Percentiles rank a stretch among this genome's conserved stretches.
Evolutionary conservation across 1,284 basidiomycete genomes (phyloP).

Genomic region (Ganoderma lucidum): DNA sequence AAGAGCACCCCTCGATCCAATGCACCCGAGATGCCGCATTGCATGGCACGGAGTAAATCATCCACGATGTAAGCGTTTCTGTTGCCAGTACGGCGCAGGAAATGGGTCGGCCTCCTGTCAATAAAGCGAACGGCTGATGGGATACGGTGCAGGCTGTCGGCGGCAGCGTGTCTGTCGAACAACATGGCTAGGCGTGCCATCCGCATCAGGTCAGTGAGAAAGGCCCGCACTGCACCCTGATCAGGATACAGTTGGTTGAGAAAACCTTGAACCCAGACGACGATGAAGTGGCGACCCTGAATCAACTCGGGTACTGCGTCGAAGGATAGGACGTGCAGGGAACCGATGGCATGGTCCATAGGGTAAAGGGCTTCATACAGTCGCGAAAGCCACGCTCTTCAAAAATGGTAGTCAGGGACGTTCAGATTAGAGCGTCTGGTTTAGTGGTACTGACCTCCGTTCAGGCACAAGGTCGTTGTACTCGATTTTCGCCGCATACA

Average conservation of each 20-base stretch:
- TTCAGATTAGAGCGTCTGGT: no score
- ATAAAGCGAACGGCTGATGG: slow-evolving; percentile 7
- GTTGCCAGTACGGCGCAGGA: not conserved
- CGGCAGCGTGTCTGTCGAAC: slow-evolving; percentile 13
- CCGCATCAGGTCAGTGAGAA: slow-evolving; percentile 20
- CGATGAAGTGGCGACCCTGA: slow-evolving; percentile 45
- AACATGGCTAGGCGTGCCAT: slow-evolving; percentile 19
- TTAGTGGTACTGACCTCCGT: slow-evolving; percentile 9
- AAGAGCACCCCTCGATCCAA: slow-evolving; percentile 43
- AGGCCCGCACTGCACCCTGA: not conserved
- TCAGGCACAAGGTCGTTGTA: slow-evolving; percentile 7
- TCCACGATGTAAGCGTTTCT: slow-evolving; percentile 43
- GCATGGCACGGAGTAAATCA: slow-evolving; percentile 44
- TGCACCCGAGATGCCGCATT: slow-evolving; percentile 28
- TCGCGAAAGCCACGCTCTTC: slow-evolving; percentile 35
- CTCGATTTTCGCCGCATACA: slow-evolving; percentile 37
- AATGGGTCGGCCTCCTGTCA: not conserved
- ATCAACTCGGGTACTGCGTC: slow-evolving; percentile 46
- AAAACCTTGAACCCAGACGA: slow-evolving; percentile 50
- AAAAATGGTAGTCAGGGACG: not conserved
- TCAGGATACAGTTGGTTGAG: slow-evolving; percentile 39
- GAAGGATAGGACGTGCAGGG: slow-evolving; percentile 42
- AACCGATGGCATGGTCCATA: slow-evolving; percentile 31
- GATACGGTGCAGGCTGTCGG: slow-evolving; percentile 11
- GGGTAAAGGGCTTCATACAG: slow-evolving; percentile 39